Conservation (phyloP, 2,329 filamentous ascomycete genomes). For the Fusarium devonianum region DNA sequence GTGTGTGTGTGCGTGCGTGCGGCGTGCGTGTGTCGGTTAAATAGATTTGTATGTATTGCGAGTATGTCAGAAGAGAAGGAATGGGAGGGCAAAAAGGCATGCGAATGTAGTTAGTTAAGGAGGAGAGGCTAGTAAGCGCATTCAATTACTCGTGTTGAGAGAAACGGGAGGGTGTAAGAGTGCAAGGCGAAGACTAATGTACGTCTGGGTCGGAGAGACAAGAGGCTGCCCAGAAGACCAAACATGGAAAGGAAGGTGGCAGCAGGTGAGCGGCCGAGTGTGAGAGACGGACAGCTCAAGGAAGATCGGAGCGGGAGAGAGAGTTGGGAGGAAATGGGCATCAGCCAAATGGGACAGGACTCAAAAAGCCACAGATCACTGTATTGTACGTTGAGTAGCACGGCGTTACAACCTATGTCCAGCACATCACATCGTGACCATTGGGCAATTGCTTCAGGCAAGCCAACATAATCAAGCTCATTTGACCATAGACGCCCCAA, state of each 20-base stretch:
- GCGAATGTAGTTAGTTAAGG: slow-evolving; percentile 2
- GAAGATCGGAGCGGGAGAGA: too few species aligned
- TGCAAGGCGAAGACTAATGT: background rate
- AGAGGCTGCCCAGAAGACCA: background rate
- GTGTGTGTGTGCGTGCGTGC: too few species aligned
- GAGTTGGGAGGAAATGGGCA: too few species aligned
- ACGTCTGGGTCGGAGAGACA: background rate
- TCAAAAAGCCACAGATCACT: background rate
- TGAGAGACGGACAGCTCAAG: too few species aligned
- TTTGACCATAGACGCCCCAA: background rate
- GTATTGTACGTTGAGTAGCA: too few species aligned
- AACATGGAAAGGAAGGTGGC: too few species aligned
- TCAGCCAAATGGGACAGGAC: slow-evolving; percentile 1
- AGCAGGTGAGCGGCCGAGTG: too few species aligned
- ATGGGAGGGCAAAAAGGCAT: background rate
- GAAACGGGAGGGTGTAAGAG: background rate
- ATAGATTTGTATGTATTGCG: slow-evolving; percentile 2
- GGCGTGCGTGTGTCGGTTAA: slow-evolving; percentile 8
- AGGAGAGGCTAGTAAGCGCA: slow-evolving; percentile 9
- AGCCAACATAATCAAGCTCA: background rate
- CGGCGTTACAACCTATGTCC: background rate
- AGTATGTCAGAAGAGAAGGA: background rate
- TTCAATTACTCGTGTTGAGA: slow-evolving; percentile 4
- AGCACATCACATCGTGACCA: background rate
- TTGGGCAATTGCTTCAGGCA: slow-evolving; percentile 2